Evolutionary conservation across 2,329 filamentous ascomycete genomes (phyloP).

Genomic region (Cryphonectria nitschkei): DNA sequence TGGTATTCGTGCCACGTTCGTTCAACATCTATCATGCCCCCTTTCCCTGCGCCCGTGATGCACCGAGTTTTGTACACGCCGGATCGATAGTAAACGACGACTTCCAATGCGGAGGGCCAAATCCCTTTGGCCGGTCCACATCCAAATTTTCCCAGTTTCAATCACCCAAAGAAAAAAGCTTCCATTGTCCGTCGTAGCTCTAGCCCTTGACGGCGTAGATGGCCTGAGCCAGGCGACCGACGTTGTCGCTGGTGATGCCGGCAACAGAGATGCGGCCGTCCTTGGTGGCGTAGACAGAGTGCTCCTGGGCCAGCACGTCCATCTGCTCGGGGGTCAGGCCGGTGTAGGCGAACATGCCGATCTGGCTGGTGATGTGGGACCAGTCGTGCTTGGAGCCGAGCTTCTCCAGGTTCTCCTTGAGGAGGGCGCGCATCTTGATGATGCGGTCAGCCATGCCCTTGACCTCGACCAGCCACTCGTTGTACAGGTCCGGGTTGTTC

Average conservation of each 20-base stretch:
- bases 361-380: constrained; percentile 98
- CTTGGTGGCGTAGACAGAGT: constrained; percentile 97
- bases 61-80: constrained; percentile 17
- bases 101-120: background rate
- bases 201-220: constrained; percentile 83
- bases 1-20: background rate
- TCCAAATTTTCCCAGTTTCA: background rate
- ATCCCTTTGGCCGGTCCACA: background rate
- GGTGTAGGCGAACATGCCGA: constrained; percentile 99
- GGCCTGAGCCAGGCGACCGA: constrained; percentile 78
- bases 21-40: constrained; percentile 5
- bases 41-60: background rate
- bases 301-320: constrained; percentile 79
- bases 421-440: constrained; percentile 93
- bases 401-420: constrained; percentile 94
- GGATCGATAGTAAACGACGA: background rate
- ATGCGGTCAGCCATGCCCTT: constrained; percentile 99
- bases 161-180: background rate
- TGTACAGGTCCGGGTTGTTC: constrained; percentile 80
- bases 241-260: constrained; percentile 79
- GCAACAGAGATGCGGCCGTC: constrained; percentile 86
- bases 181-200: background rate
- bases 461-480: constrained; percentile 95
- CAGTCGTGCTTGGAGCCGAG: constrained; percentile 96
- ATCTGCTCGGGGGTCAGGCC: constrained; percentile 90